Base-by-base conservation (phyloP, 2,329 filamentous ascomycete species). In the Sodiomyces alkalinus region DNA sequence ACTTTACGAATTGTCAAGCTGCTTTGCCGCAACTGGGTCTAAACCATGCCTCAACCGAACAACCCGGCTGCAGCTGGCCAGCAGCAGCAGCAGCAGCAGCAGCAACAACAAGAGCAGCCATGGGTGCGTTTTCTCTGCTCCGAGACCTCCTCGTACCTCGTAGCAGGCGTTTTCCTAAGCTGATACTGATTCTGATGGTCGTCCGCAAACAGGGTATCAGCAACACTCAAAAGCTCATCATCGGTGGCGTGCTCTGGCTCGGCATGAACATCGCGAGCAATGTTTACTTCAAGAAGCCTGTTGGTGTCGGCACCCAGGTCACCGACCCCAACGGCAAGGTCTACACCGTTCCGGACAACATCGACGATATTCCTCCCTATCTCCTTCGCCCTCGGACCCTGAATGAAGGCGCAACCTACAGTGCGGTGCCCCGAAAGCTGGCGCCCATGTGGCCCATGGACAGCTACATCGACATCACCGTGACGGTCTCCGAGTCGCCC, bases 391-490 rank as follows among this genome's bases (percentile, higher is more conserved):
- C 79, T n/a, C 52, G 60, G 34, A 48, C 52, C 33, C 56, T 74
- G 45, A 50, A 74, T 53, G 62, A 71, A 34, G 71, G 68, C 39
- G 75, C 74, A 14, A 54, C 62, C 28, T 77, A 75, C 48, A 79
- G 65, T 41, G 51, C 55, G 1, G 55, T 82, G 12, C 83, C 85
- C 2, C 65, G 75, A 39, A 67, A 64, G 32, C 63, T 94, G 35
- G 80, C 80, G 20, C 86, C 90, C 14, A 83, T 96, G 45, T 98
- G 90, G 90, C 74, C 81, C 3, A 58, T 68, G 26, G 73, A 90
- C 47, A 80, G 73, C 43, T 60, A 70, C 34, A 54, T 98, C 40
- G 90, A 98, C 52, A 72, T 98, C 41, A 63, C 71, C 39, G 69
- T 98, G 47, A 90, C 87, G 41, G 68, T 96, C 31, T 87, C 85